phyloP scores from a whole-genome alignment of 2,329 filamentous ascomycete genomes.

The Beauveria varroae region DNA sequence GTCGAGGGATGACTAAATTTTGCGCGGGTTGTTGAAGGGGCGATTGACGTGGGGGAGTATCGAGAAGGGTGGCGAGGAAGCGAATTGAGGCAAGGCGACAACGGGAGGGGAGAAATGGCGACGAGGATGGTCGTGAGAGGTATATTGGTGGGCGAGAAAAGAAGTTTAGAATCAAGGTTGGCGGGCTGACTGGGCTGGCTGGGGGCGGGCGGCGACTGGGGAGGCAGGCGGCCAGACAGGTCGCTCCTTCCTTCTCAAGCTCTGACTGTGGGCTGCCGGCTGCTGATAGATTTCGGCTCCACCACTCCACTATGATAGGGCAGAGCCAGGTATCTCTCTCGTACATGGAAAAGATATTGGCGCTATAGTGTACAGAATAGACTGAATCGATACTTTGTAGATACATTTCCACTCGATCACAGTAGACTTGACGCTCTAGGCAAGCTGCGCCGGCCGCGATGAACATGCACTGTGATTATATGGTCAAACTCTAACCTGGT shows the following conservation, averaged over 20 bases:
- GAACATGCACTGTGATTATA: too few relatives aligned
- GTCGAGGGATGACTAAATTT: not conserved
- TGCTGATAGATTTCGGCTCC: not conserved
- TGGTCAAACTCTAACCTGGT: not conserved
- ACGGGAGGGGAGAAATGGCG: not conserved
- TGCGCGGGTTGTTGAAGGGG: not conserved
- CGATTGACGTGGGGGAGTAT: not conserved
- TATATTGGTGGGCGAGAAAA: not conserved
- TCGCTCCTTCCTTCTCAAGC: too few relatives aligned
- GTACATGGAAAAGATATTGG: not conserved
- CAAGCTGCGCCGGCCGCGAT: not conserved
- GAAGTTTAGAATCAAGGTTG: slow-evolving; percentile 1
- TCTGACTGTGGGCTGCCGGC: not conserved
- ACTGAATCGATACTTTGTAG: not conserved
- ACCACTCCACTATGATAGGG: not conserved
- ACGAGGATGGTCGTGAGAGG: not conserved
- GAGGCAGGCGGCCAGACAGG: not conserved
- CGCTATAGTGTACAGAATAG: not conserved
- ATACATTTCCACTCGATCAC: not conserved
- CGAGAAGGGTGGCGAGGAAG: not conserved
- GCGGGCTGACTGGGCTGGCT: not conserved
- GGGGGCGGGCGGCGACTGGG: not conserved
- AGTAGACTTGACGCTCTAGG: not conserved
- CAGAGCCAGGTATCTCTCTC: not conserved
- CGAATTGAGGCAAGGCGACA: not conserved